Percentiles rank a stretch among this genome's conserved stretches.
phyloP scores from a whole-genome alignment of 2,329 filamentous ascomycete genomes.

The Fusarium robinianum region DNA sequence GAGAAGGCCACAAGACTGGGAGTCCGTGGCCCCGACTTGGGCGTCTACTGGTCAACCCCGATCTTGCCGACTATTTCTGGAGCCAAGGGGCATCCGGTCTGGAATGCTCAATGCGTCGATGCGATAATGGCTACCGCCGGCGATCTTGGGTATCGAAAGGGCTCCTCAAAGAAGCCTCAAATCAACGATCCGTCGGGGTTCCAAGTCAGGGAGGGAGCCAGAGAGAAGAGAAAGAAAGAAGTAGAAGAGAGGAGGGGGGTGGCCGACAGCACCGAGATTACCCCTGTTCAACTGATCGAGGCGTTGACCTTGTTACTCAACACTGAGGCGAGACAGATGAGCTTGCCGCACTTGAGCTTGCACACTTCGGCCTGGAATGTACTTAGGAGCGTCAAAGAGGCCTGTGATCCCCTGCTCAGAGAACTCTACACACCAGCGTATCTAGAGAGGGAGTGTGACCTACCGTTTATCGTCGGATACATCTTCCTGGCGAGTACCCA shows the following conservation, averaged over 20 bases:
- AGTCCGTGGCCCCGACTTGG: no score
- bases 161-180: no score
- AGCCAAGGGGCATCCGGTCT: no score
- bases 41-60: no score
- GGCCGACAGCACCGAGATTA: constrained; percentile 8
- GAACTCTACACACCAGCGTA: constrained; percentile 43
- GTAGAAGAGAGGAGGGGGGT: background rate
- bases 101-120: no score
- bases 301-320: constrained; percentile 42
- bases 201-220: no score
- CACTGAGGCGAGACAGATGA: constrained; percentile 43
- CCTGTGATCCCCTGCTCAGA: constrained; percentile 39
- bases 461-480: constrained; percentile 48
- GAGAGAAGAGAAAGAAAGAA: background rate
- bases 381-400: constrained; percentile 40
- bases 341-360: constrained; percentile 48
- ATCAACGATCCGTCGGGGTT: no score
- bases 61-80: no score
- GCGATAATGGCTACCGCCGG: no score
- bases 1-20: background rate
- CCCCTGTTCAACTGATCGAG: constrained; percentile 37
- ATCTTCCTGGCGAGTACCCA: constrained; percentile 46
- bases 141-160: no score
- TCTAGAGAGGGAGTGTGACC: constrained; percentile 44
- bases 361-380: constrained; percentile 48